Evolutionary conservation across 1,284 basidiomycete genomes (phyloP).

Genomic region (Melampsora americana): DNA sequence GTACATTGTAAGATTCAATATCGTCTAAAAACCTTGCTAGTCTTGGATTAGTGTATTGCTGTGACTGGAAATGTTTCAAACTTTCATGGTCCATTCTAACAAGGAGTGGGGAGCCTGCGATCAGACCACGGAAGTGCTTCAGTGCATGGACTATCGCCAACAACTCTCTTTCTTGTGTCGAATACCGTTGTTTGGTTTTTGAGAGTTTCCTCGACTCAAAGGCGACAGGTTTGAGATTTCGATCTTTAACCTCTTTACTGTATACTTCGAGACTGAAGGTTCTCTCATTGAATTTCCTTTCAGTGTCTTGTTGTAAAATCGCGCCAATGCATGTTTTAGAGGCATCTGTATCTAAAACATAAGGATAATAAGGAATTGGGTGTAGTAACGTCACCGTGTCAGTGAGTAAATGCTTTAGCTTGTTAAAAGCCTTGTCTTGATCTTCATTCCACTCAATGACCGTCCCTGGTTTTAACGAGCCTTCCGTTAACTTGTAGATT

Average conservation of each 20-base stretch:
- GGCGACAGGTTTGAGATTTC: neutral
- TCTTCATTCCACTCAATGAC: conserved; percentile 1
- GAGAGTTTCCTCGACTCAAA: conserved; percentile 19
- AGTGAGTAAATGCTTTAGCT: neutral
- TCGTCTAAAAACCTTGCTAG: neutral
- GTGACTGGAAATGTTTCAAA: conserved; percentile 14
- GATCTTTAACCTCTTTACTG: neutral
- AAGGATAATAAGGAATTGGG: neutral
- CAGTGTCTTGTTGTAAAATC: conserved; percentile 17
- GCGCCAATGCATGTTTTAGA: conserved; percentile 15
- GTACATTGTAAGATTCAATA: conserved; percentile 12
- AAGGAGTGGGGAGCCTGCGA: conserved; percentile 9
- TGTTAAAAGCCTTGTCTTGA: neutral
- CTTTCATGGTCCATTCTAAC: conserved; percentile 10
- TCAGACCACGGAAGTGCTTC: conserved; percentile 6
- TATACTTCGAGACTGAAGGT: neutral
- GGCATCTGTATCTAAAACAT: too few relatives aligned
- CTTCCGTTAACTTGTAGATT: conserved; percentile 10
- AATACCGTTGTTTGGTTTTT: neutral
- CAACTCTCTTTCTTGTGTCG: conserved; percentile 5
- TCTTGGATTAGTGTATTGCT: neutral
- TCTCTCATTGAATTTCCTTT: neutral
- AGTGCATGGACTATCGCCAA: conserved; percentile 16
- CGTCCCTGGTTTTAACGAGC: neutral
- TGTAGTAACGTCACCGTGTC: neutral